Evolutionary conservation across 1,139 yeast genomes (phyloP).

Genomic region (Pichia sp.): DNA sequence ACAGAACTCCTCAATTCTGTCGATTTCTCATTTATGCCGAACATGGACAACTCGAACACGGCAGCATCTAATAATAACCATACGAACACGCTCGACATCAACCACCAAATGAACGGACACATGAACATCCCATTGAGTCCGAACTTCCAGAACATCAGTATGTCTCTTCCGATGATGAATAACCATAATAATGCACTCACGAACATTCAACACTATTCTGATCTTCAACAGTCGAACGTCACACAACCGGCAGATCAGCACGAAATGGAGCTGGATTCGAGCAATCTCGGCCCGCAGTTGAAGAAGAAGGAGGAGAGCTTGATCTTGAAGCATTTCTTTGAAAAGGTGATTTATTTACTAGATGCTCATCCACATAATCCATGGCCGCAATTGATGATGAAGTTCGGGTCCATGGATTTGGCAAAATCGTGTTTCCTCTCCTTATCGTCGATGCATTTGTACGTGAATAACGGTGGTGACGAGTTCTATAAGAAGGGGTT

Average conservation of each 20-base stretch:
- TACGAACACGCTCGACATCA: background rate
- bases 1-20: constrained; percentile 10
- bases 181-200: background rate
- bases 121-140: background rate
- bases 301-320: constrained; percentile 42
- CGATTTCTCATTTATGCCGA: constrained; percentile 3
- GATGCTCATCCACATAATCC: constrained; percentile 60
- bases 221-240: background rate
- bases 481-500: constrained; percentile 50
- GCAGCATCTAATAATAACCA: background rate
- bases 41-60: background rate
- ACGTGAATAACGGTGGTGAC: constrained; percentile 48
- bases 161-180: background rate
- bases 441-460: constrained; percentile 51
- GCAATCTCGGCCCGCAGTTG: constrained; percentile 11
- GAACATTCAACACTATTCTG: background rate
- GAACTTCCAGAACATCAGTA: background rate
- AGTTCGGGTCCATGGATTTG: constrained; percentile 53
- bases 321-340: constrained; percentile 53
- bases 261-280: constrained; percentile 9
- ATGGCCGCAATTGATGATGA: constrained; percentile 55
- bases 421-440: constrained; percentile 56
- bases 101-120: too few relatives aligned
- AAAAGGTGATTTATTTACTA: constrained; percentile 46
- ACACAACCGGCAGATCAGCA: background rate